phyloP scores from a whole-genome alignment of 2,329 filamentous ascomycete species.

The Zymoseptoria crescenta region DNA sequence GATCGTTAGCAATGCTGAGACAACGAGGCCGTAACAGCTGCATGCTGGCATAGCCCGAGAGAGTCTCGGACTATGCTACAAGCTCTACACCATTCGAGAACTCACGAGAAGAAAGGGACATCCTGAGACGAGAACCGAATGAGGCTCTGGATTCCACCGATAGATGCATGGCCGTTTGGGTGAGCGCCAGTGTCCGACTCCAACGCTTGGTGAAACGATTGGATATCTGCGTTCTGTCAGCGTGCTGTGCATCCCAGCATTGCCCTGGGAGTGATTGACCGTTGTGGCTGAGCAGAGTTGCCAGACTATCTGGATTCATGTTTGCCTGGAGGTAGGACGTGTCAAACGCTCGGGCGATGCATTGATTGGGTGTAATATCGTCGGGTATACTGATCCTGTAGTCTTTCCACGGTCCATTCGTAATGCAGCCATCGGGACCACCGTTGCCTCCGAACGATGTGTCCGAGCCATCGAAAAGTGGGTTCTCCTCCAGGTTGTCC shows the following conservation, averaged over 20 bases:
- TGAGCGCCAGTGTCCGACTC: neutral
- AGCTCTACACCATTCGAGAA: no score
- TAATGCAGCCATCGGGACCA: slow-evolving; percentile 39
- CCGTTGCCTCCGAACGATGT: slow-evolving; percentile 30
- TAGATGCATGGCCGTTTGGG: neutral
- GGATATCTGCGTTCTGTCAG: neutral
- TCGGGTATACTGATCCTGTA: slow-evolving; percentile 37
- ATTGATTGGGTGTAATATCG: neutral
- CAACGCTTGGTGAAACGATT: neutral
- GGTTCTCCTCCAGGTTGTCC: slow-evolving; percentile 35
- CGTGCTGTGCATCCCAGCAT: neutral
- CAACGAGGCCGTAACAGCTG: no score
- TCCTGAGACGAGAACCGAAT: neutral
- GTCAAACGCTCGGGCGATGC: neutral
- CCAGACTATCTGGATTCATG: neutral
- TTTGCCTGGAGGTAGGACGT: neutral
- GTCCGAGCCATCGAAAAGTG: slow-evolving; percentile 49
- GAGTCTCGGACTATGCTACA: no score
- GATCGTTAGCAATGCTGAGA: no score
- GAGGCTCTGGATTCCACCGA: neutral
- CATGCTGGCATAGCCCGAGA: no score
- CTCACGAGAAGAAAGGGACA: neutral
- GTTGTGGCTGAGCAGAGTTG: neutral
- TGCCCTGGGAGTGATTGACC: neutral
- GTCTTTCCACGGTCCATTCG: slow-evolving; percentile 44